Evolutionary conservation across 2,329 filamentous ascomycete species (phyloP).

Genomic region (Chlorencoelia australis): DNA sequence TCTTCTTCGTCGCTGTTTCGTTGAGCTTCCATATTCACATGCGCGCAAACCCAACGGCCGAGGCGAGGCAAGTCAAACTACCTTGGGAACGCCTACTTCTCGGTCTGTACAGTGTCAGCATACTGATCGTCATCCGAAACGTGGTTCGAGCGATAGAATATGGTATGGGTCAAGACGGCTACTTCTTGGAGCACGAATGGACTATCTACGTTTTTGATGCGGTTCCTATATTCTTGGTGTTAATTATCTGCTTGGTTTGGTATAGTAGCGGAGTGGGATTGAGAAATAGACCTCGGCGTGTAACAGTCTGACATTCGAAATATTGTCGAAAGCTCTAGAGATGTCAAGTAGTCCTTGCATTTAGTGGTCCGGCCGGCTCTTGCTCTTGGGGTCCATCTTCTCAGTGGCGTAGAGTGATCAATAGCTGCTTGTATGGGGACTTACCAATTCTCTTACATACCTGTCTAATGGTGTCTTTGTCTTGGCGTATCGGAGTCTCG

Average conservation of each 20-base stretch:
- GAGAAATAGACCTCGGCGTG: too few species aligned
- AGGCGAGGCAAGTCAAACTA: conserved; percentile 4
- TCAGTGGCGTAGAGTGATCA: conserved; percentile 3
- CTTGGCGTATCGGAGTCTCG: too few species aligned
- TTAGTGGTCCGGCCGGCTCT: conserved; percentile 3
- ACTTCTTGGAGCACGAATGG: conserved; percentile 23
- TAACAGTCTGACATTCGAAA: too few species aligned
- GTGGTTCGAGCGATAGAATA: conserved; percentile 41
- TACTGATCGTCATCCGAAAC: conserved; percentile 36
- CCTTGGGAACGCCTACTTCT: conserved; percentile 29
- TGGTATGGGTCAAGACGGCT: conserved; percentile 31
- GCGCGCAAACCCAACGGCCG: conserved; percentile 9
- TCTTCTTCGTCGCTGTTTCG: conserved; percentile 41
- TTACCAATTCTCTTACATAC: too few species aligned
- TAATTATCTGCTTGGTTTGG: conserved; percentile 25
- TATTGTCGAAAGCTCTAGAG: too few species aligned
- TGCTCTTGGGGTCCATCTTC: conserved; percentile 5
- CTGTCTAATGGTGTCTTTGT: too few species aligned
- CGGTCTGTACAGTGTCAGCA: conserved; percentile 32
- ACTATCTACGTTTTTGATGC: conserved; percentile 36
- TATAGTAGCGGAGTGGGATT: too few species aligned
- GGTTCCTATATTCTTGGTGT: conserved; percentile 31
- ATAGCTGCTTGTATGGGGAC: too few species aligned
- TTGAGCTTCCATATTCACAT: conserved; percentile 19
- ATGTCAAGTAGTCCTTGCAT: too few species aligned